Base-by-base conservation (phyloP, 305 asterid species). In the Fraxinus velutina region DNA sequence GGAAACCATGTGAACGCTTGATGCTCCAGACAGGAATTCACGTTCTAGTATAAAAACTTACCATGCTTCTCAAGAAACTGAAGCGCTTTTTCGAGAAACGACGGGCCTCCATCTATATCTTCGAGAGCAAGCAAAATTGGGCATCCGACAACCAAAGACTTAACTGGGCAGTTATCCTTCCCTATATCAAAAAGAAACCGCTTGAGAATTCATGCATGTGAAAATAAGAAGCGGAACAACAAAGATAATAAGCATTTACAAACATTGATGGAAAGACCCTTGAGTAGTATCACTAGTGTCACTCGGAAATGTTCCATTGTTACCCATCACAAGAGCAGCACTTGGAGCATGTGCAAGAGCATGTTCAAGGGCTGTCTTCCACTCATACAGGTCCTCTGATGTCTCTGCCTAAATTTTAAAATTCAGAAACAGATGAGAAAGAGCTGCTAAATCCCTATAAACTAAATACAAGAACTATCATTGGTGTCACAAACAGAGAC, bases 31-130 rank as follows among this genome's bases (percentile, higher is more conserved):
- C 55, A 44, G 39, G 37, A 71, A 64, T 77, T 30, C 72, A 77
- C 44, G 84, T 72, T 60, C 75, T 82, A 75, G 80, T 73, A 76
- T 72, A 32, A 78, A 84, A 82, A 64, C 91, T 89, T 88, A 93
- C 98, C 99, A 80, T 91, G 80, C 87, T 90, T 91, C 93, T 96
- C 99, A 66, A 96, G 99, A 89, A 94, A 96, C 84, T 87, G 90
- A 79, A 96, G 98, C 81, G 99, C 98, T 88, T 96, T 96, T 83
- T 96, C 99, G 81, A 96, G 93, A 86, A 96, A 96, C 80, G 99
- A 93, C 83, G 99, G 98, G 72, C 96, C 93, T 80, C 99, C 99
- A 84, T 96, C 99, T 86, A 94, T 91, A 87, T 96, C 99, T 88
- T 96, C 98, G 75, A 96, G 88, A 19, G 99, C 98, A 76, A 96